Conservation (phyloP, 768 basidiomycete genomes). For the Leccinellum luteum region DNA sequence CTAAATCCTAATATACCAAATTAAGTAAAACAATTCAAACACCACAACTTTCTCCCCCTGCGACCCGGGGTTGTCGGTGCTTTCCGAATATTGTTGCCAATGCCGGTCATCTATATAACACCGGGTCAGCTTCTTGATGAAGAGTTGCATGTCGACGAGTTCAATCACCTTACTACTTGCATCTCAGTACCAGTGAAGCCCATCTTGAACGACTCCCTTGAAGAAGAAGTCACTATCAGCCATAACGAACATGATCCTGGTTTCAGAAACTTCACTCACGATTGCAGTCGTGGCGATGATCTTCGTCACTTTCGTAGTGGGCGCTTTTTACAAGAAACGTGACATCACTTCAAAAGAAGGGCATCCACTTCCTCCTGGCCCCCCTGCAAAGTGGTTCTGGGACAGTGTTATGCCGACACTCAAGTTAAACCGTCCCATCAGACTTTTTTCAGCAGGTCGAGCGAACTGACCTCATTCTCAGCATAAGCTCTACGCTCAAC, state of each 20-base stretch:
- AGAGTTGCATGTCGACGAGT: too few relatives aligned
- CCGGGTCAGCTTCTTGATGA: too few relatives aligned
- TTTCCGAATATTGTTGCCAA: too few relatives aligned
- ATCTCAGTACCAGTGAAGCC: too few relatives aligned
- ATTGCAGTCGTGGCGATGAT: not conserved
- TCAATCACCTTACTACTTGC: too few relatives aligned
- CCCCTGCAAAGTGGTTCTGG: constrained; percentile 10
- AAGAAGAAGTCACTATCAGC: not conserved
- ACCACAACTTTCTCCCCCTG: too few relatives aligned
- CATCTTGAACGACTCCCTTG: not conserved
- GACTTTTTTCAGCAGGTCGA: not conserved
- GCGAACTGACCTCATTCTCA: not conserved
- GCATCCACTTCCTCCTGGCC: constrained; percentile 17
- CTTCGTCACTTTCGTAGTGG: not conserved
- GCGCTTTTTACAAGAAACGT: not conserved
- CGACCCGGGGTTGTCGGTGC: too few relatives aligned
- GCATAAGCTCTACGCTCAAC: constrained; percentile 35
- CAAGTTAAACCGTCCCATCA: constrained; percentile 5
- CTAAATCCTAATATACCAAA: too few relatives aligned
- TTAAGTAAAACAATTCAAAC: too few relatives aligned
- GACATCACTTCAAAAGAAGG: constrained; percentile 5
- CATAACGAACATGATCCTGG: not conserved
- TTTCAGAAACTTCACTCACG: not conserved
- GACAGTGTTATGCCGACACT: constrained; percentile 1
- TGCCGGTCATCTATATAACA: too few relatives aligned